A percentile compares a stretch with the other conserved stretches of the same genome.
Evolutionary conservation across 2,329 filamentous ascomycete genomes (phyloP).

Genomic region (Colletotrichum navitas): DNA sequence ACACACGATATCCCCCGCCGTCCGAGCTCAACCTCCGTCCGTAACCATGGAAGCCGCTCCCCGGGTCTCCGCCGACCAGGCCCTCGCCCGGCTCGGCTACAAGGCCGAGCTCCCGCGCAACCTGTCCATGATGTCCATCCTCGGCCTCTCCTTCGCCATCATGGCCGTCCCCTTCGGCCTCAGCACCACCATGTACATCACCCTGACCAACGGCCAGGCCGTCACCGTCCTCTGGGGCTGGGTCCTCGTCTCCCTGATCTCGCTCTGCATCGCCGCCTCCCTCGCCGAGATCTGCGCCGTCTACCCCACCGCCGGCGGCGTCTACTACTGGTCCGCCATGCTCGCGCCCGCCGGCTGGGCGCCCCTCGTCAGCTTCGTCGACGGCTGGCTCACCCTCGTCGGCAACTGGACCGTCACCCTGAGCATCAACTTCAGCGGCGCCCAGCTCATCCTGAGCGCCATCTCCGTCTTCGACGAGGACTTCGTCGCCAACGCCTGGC

Average conservation of each 20-base stretch:
- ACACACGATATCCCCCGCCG: neutral
- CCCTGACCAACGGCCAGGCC: slow-evolving; percentile 74
- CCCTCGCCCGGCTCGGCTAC: slow-evolving; percentile 60
- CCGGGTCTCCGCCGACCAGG: slow-evolving; percentile 42
- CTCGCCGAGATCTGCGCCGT: slow-evolving; percentile 78
- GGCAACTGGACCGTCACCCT: slow-evolving; percentile 78
- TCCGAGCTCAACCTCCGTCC: neutral
- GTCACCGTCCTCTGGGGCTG: slow-evolving; percentile 80
- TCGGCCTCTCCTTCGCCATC: slow-evolving; percentile 78
- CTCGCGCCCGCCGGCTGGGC: slow-evolving; percentile 74
- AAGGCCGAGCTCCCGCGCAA: slow-evolving; percentile 64
- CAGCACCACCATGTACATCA: slow-evolving; percentile 76
- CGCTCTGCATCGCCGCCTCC: slow-evolving; percentile 72
- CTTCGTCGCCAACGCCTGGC: slow-evolving; percentile 75
- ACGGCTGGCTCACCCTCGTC: slow-evolving; percentile 78
- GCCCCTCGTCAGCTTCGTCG: slow-evolving; percentile 76
- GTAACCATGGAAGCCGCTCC: slow-evolving; percentile 31
- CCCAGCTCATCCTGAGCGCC: slow-evolving; percentile 68
- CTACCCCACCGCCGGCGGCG: slow-evolving; percentile 76
- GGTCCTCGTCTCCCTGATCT: slow-evolving; percentile 74
- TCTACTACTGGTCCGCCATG: slow-evolving; percentile 81
- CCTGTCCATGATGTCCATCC: slow-evolving; percentile 68
- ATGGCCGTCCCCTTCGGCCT: slow-evolving; percentile 80
- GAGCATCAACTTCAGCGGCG: slow-evolving; percentile 78
- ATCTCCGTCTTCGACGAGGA: slow-evolving; percentile 79